Evolutionary conservation across 768 basidiomycete species (phyloP).

Genomic region (Leccinum rimulosum): DNA sequence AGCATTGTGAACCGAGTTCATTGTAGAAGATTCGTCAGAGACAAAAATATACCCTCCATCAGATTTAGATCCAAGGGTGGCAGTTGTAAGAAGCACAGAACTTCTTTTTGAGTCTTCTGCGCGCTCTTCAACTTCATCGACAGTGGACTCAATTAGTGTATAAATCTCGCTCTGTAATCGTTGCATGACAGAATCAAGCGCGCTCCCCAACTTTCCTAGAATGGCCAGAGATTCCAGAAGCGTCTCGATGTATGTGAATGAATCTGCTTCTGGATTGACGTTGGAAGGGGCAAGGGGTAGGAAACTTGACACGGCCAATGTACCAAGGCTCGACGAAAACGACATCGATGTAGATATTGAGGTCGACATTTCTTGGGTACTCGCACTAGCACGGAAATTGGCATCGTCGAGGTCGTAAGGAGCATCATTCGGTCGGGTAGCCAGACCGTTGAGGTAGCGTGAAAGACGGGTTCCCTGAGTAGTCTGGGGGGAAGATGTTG

Average conservation of each 20-base stretch:
- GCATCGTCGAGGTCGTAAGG: slow-evolving; percentile 61
- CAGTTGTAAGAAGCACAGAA: slow-evolving; percentile 36
- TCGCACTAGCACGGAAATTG: slow-evolving; percentile 25
- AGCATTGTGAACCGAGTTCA: slow-evolving; percentile 24
- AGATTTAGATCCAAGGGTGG: slow-evolving; percentile 38
- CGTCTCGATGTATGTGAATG: slow-evolving; percentile 90
- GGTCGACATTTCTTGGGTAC: slow-evolving; percentile 18
- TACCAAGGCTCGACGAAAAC: slow-evolving; percentile 25
- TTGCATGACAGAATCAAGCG: slow-evolving; percentile 80
- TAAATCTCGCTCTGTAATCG: slow-evolving; percentile 83
- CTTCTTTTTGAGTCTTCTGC: slow-evolving; percentile 70
- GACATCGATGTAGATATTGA: slow-evolving; percentile 24
- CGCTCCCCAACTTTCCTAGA: slow-evolving; percentile 82
- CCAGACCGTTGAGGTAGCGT: slow-evolving; percentile 62
- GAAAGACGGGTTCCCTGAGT: slow-evolving; percentile 50
- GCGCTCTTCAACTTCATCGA: slow-evolving; percentile 91
- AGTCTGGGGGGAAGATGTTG: slow-evolving; percentile 38
- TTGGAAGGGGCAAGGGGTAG: slow-evolving; percentile 23
- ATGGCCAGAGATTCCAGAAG: slow-evolving; percentile 91
- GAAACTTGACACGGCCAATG: slow-evolving; percentile 18
- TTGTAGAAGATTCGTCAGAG: slow-evolving; percentile 18
- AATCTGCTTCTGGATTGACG: slow-evolving; percentile 85
- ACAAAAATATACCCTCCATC: slow-evolving; percentile 55
- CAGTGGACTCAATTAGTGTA: slow-evolving; percentile 76
- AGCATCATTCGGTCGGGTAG: slow-evolving; percentile 73